Percentiles rank a stretch among this genome's conserved stretches.
These are phyloP conservation scores for Suillus americanus DNA, from an alignment of 768 basidiomycete genomes.

Conservation along the genomic window DNA sequence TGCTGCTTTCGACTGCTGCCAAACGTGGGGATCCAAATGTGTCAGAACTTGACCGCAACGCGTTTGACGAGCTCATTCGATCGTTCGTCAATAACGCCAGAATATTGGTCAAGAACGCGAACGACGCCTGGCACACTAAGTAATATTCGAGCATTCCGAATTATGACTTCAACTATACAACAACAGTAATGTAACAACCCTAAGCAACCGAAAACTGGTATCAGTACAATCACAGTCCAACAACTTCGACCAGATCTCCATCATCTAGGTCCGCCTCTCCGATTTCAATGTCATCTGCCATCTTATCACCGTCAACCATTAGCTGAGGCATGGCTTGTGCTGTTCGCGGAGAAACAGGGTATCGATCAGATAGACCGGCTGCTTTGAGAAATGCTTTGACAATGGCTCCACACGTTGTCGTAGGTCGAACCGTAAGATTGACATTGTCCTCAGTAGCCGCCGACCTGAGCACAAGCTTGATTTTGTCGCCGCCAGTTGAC, in stretches of 20 bases:
- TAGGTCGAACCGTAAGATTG: constrained; percentile 66
- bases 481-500: constrained; percentile 42
- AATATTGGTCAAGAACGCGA: constrained; percentile 80
- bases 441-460: constrained; percentile 48
- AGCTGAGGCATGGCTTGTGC: constrained; percentile 33
- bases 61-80: constrained; percentile 89
- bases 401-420: constrained; percentile 75
- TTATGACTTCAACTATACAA: not conserved
- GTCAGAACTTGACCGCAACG: constrained; percentile 63
- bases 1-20: constrained; percentile 69
- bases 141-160: not conserved
- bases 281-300: constrained; percentile 59
- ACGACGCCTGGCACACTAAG: constrained; percentile 41
- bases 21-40: constrained; percentile 62
- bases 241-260: constrained; percentile 76
- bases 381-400: constrained; percentile 74
- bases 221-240: constrained; percentile 43
- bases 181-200: not conserved
- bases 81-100: constrained; percentile 93
- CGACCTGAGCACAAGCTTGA: constrained; percentile 70
- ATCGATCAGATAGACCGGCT: constrained; percentile 58
- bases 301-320: constrained; percentile 69
- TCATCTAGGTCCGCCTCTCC: constrained; percentile 73
- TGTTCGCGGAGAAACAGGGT: constrained; percentile 33
- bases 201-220: not conserved